A percentile compares a stretch with the other conserved stretches of the same genome.
Conservation (phyloP, 169 alveolate genomes). For the Eimeria sp. region DNA sequence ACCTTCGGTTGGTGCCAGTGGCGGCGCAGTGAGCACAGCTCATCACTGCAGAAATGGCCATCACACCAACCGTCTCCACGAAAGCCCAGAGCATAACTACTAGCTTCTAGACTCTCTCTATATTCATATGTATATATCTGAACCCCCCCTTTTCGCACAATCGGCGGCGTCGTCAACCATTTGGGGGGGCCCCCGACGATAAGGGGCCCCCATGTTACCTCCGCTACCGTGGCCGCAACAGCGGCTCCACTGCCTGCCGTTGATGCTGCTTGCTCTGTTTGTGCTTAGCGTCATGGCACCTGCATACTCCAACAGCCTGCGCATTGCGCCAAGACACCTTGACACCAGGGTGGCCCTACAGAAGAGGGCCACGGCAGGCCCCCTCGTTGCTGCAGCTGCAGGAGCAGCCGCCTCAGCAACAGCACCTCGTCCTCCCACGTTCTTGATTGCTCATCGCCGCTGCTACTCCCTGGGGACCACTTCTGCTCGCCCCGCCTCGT, state of each 20-base stretch:
- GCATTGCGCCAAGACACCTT: neutral
- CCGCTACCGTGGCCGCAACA: conserved; percentile 16
- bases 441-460: conserved; percentile 9
- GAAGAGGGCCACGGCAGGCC: neutral
- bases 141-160: neutral
- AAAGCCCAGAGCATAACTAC: neutral
- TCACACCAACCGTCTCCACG: neutral
- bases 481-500: neutral
- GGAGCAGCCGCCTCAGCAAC: conserved; percentile 3
- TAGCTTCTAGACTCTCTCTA: neutral
- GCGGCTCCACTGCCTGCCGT: conserved; percentile 8
- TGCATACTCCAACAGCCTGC: conserved; percentile 20
- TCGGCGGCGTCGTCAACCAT: neutral
- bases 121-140: neutral
- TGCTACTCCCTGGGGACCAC: neutral
- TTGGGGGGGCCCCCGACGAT: conserved; percentile 23
- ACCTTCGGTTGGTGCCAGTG: neutral
- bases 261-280: conserved; percentile 16
- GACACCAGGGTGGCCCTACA: neutral
- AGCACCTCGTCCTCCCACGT: neutral
- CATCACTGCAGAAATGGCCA: neutral
- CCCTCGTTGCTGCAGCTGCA: neutral
- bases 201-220: conserved; percentile 69
- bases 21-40: neutral
- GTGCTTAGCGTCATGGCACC: neutral